phyloP scores from a whole-genome alignment of 2,329 filamentous ascomycete genomes.

The Plenodomus lindquistii region DNA sequence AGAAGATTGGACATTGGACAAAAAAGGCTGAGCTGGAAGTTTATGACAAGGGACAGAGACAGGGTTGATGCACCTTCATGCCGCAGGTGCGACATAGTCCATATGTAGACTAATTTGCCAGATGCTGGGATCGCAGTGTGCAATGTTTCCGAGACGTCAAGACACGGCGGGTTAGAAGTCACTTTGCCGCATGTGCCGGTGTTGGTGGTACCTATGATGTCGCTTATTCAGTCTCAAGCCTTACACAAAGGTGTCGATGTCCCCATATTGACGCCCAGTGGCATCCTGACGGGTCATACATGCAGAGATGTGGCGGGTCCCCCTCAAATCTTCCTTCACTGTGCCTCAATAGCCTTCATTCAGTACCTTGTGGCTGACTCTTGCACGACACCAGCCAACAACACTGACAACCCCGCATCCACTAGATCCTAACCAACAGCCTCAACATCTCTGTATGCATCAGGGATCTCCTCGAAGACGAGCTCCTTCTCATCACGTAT shows the following conservation, averaged over 20 bases:
- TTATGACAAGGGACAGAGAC: constrained; percentile 1
- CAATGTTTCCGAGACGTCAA: not conserved
- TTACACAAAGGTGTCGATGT: not conserved
- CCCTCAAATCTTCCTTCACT: not conserved
- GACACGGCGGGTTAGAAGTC: not conserved
- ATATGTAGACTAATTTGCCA: not conserved
- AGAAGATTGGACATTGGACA: constrained; percentile 2
- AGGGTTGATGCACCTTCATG: constrained; percentile 8
- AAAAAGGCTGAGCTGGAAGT: not conserved
- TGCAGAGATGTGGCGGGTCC: not conserved
- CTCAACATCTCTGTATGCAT: constrained; percentile 46
- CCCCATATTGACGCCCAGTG: not conserved
- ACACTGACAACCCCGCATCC: constrained; percentile 35
- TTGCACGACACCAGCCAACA: constrained; percentile 39
- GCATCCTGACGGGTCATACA: not conserved
- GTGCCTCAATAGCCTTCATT: constrained; percentile 27
- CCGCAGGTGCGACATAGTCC: not conserved
- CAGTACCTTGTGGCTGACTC: constrained; percentile 46
- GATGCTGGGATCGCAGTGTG: not conserved
- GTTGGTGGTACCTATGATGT: not conserved
- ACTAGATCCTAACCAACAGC: constrained; percentile 43
- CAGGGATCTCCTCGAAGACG: constrained; percentile 45
- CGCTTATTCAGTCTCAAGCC: not conserved
- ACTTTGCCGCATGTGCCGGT: not conserved
- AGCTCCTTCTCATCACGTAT: constrained; percentile 45